These are phyloP conservation scores for Cyberlindnera maclurae DNA, from an alignment of 805 yeast species.

Conservation along the genomic window DNA sequence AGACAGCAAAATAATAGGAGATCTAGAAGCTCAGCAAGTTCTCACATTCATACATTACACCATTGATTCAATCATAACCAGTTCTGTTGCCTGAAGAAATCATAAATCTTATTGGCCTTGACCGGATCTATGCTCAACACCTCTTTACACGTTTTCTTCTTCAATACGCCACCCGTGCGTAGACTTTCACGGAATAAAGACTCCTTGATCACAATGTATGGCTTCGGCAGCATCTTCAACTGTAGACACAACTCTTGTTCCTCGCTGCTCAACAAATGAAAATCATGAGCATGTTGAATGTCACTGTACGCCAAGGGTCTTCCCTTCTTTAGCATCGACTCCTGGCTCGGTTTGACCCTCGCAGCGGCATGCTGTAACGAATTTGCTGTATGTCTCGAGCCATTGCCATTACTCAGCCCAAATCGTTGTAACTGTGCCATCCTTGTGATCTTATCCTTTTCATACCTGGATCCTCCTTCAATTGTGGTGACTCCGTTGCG, in stretches of 20 bases:
- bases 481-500: slow-evolving; percentile 78
- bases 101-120: slow-evolving; percentile 83
- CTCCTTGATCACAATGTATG: slow-evolving; percentile 89
- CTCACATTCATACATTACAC: not conserved
- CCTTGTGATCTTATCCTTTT: slow-evolving; percentile 75
- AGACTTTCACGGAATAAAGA: slow-evolving; percentile 80
- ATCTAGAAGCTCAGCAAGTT: too few relatives aligned
- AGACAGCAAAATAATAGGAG: too few relatives aligned
- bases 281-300: slow-evolving; percentile 74
- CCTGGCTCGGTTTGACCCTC: slow-evolving; percentile 15
- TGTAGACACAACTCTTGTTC: slow-evolving; percentile 83
- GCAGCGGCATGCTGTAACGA: slow-evolving; percentile 22
- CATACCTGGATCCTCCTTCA: slow-evolving; percentile 80
- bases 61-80: slow-evolving; percentile 45
- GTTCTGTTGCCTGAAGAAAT: slow-evolving; percentile 86
- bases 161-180: slow-evolving; percentile 75
- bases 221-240: slow-evolving; percentile 83
- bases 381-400: slow-evolving; percentile 28
- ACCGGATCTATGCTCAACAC: slow-evolving; percentile 76
- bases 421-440: slow-evolving; percentile 53
- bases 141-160: slow-evolving; percentile 81
- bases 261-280: slow-evolving; percentile 73
- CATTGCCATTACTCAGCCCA: slow-evolving; percentile 25
- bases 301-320: slow-evolving; percentile 49
- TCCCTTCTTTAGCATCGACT: slow-evolving; percentile 26